phyloP scores from a whole-genome alignment of 306 rosid species.

The Fagus sylvatica region DNA sequence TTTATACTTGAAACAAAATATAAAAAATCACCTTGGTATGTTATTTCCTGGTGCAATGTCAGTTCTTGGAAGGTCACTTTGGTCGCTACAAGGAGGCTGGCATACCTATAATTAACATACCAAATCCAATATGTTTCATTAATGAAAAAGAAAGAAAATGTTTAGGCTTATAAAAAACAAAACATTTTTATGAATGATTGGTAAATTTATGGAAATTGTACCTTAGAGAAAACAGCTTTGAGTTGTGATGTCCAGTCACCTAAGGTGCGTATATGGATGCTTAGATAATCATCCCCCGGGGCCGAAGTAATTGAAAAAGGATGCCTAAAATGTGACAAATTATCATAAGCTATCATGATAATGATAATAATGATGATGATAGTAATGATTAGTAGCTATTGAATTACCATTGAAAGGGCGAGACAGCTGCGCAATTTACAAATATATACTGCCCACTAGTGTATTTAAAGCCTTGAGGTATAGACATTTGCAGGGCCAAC shows the following conservation, averaged over 20 bases:
- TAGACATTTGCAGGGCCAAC: slow-evolving; percentile 75
- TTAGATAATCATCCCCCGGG: slow-evolving; percentile 78
- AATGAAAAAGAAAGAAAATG: background rate
- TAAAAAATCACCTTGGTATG: slow-evolving; percentile 49
- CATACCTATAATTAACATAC: slow-evolving; percentile 50
- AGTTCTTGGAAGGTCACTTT: slow-evolving; percentile 80
- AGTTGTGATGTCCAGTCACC: slow-evolving; percentile 93
- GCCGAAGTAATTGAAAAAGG: slow-evolving; percentile 93
- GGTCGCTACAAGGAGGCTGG: slow-evolving; percentile 63
- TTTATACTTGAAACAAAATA: too few relatives aligned
- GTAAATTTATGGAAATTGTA: slow-evolving; percentile 16
- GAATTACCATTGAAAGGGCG: slow-evolving; percentile 82
- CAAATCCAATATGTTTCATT: background rate
- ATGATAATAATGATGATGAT: background rate
- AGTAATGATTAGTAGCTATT: background rate
- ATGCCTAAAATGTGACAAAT: slow-evolving; percentile 51
- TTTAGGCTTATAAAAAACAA: background rate
- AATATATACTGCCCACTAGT: slow-evolving; percentile 83
- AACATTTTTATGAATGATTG: background rate
- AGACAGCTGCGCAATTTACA: slow-evolving; percentile 71
- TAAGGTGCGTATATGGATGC: slow-evolving; percentile 77
- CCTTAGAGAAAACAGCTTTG: slow-evolving; percentile 73
- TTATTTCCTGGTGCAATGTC: slow-evolving; percentile 53
- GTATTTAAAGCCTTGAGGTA: slow-evolving; percentile 85
- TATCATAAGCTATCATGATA: background rate